Evolutionary conservation across 2,329 filamentous ascomycete species (phyloP), one percentile per base, ranked within the genome.

Genomic region (Huntiella omanensis): DNA sequence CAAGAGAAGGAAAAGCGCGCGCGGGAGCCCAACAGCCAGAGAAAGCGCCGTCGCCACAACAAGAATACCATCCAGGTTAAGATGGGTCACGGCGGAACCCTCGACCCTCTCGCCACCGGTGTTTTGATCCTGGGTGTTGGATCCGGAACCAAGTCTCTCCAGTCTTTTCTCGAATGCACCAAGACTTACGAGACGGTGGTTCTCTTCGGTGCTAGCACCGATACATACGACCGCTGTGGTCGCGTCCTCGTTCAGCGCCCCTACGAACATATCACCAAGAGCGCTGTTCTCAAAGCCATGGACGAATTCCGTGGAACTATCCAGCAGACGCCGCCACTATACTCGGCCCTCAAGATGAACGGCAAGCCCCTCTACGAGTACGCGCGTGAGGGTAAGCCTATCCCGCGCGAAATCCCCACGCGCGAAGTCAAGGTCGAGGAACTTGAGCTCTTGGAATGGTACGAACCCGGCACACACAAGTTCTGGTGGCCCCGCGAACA

Each of bases 281-380:
- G 82, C 44, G 68, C 71, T 55, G 82, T 96, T 0, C 82, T 93
- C 61, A 71, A 81, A 57, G 83, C 80, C 12, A 64, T 96, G 48
- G 69, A 67, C 4, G 64, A 69, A 50, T 95, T 94, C 60, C 71
- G 78, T 35, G 91, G 91, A 12, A 80, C 80, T 54, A 85, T 85
- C 55, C 78, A 83, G 66, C 91, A 98, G 66, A 78, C 83, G 54
- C 91, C 91, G 34, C 88, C 88, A 4, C 74, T 98, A 15, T 98
- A 87, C 62, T 94, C 85, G 28, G 91, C 91, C 7, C 68, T 96
- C 51, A 87, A 88, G 60, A 84, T 95, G 61, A 75, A 95, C 54
- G 91, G 91, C 2, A 95, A 95, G 67, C 82, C 84, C 33, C 69
- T 95, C 42, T 98, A 98, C 59, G 87, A 98, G 63, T 96, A 96